Conservation (phyloP, 2,329 filamentous ascomycete genomes). For the Myriosclerotinia scirpicola region DNA sequence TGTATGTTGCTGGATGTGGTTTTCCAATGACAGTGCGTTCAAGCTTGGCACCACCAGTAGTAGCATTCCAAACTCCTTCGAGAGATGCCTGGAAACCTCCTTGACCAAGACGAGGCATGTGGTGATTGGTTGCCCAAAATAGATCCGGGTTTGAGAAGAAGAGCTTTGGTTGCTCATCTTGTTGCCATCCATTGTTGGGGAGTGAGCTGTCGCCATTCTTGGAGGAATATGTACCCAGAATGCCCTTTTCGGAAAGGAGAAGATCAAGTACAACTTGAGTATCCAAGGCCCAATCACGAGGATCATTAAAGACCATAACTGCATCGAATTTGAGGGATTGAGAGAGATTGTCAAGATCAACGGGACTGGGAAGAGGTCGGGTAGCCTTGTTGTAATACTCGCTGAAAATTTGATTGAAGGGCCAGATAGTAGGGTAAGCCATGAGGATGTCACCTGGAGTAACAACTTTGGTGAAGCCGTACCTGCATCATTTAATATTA, state of each 20-base stretch:
- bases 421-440: constrained; percentile 73
- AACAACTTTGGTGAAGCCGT: constrained; percentile 79
- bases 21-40: constrained; percentile 76
- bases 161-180: constrained; percentile 74
- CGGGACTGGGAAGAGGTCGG: constrained; percentile 54
- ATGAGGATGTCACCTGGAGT: constrained; percentile 82
- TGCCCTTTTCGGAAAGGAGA: constrained; percentile 73
- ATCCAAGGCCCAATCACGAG: constrained; percentile 93
- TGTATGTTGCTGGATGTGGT: constrained; percentile 74
- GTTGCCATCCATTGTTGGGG: constrained; percentile 76
- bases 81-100: constrained; percentile 85
- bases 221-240: constrained; percentile 74
- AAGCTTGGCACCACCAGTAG: constrained; percentile 63
- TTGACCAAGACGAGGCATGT: constrained; percentile 83
- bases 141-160: constrained; percentile 92
- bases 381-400: constrained; percentile 60
- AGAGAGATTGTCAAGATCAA: constrained; percentile 46
- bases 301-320: constrained; percentile 92
- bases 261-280: constrained; percentile 81
- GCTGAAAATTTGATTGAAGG: constrained; percentile 70
- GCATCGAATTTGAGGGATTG: constrained; percentile 76
- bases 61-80: constrained; percentile 72
- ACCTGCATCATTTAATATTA: constrained; percentile 42
- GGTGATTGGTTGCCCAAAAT: constrained; percentile 83
- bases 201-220: constrained; percentile 66